Conservation (phyloP, 768 basidiomycete genomes). For the Boletales sp. region DNA sequence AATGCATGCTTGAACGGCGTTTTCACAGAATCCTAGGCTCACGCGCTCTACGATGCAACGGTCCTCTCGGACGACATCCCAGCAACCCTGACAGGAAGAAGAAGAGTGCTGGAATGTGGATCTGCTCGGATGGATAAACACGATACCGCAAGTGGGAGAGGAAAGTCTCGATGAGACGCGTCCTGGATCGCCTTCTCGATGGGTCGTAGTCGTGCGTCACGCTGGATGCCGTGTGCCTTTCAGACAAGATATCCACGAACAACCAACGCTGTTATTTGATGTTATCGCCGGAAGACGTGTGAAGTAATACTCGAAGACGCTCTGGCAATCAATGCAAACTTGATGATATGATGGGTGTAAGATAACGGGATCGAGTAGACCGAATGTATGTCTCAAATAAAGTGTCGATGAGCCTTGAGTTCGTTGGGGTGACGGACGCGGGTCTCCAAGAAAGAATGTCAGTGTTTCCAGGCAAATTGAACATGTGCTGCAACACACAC, state of each 20-base stretch:
- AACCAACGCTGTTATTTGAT: no score
- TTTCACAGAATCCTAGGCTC: constrained; percentile 8
- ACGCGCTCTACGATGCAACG: not conserved
- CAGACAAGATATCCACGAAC: not conserved
- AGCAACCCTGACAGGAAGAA: constrained; percentile 13
- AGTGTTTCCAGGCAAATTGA: no score
- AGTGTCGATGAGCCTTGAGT: no score
- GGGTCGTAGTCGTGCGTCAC: constrained; percentile 18
- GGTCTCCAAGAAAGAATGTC: no score
- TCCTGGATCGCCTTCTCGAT: not conserved
- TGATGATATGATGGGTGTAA: not conserved
- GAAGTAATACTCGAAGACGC: constrained; percentile 33
- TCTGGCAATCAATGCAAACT: constrained; percentile 20
- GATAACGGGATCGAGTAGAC: no score
- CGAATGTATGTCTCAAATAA: no score
- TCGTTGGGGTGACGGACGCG: no score
- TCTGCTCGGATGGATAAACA: not conserved
- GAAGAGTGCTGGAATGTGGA: not conserved
- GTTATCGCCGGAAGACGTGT: no score
- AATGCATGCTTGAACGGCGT: constrained; percentile 5
- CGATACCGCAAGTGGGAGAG: not conserved
- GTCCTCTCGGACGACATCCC: constrained; percentile 10
- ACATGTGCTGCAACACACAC: no score
- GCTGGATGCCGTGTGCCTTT: constrained; percentile 11
- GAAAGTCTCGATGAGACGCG: no score